phyloP scores from a whole-genome alignment of 176 grass and related monocot species.

The Zea luxurians region DNA sequence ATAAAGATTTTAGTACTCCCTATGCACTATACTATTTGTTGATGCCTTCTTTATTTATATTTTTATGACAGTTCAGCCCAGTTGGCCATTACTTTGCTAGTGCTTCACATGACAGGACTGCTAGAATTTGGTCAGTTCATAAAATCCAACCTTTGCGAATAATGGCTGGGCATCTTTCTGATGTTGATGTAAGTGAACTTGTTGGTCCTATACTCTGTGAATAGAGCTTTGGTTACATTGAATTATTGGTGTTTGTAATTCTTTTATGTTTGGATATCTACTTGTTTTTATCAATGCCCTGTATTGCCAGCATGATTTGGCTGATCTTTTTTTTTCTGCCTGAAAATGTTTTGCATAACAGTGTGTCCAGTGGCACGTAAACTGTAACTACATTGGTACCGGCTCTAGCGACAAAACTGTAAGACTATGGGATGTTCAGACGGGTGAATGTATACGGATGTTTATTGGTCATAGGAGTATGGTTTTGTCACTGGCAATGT shows the following conservation, averaged over 20 bases:
- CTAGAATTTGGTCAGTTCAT: too few relatives aligned
- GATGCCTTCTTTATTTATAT: slow-evolving; percentile 18
- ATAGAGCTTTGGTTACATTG: background rate
- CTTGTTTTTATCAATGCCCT: slow-evolving; percentile 31
- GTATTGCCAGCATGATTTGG: slow-evolving; percentile 12
- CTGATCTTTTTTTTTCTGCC: slow-evolving; percentile 6
- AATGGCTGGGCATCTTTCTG: slow-evolving; percentile 94
- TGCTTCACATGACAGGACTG: too few relatives aligned
- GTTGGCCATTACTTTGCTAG: too few relatives aligned
- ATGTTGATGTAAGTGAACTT: slow-evolving; percentile 87
- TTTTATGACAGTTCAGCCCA: too few relatives aligned
- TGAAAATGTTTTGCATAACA: background rate
- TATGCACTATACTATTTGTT: slow-evolving; percentile 21
- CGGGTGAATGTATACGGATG: too few relatives aligned
- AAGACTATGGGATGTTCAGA: too few relatives aligned
- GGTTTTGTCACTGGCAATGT: too few relatives aligned
- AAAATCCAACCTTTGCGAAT: slow-evolving; percentile 94
- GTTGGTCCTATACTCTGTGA: background rate
- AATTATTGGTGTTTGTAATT: background rate
- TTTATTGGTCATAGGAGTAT: too few relatives aligned
- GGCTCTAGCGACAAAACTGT: too few relatives aligned
- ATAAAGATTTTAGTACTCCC: background rate
- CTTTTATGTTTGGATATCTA: slow-evolving; percentile 19
- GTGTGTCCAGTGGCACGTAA: too few relatives aligned
- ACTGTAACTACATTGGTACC: too few relatives aligned